Base-by-base conservation (phyloP, 345 rosid genomes). In the Hirschfeldia incana region DNA sequence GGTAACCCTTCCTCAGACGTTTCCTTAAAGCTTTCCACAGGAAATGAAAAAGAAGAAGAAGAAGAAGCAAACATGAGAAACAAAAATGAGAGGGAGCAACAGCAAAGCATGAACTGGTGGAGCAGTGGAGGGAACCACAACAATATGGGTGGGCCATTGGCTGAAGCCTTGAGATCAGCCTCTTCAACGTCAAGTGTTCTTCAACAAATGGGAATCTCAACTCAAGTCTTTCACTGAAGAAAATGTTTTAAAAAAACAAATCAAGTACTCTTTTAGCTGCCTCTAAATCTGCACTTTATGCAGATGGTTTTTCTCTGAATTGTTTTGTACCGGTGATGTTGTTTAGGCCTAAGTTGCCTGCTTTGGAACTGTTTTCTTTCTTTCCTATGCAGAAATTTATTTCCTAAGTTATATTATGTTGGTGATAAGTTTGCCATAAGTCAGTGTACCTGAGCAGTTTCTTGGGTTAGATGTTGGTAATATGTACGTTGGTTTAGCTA, bases 401-500 rank as follows among this genome's bases (percentile, higher is more conserved):
- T 27, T 53, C 26, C 33, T 10, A 26, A 69, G 64, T 15, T 77
- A 49, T 17, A 61, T 55, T 62, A 0, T 70, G 57, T n/a, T 51
- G 17, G 57, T 12, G 87, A 87, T 16, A 74, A 90, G 76, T 13
- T 85, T 84, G 87, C 39, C 82, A 27, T 80, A 81, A 68, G 77
- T 37, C 57, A 65, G 70, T 76, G 70, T 76, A 68, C 62, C 73
- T 57, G 86, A 85, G 27, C 83, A 93, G 73, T 83, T 85, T 44
- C 96, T 90, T 6, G 96, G 96, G 17, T 86, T 95, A 87, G 98
- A 93, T 82, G 92, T 95, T 5, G 97, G 97, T 3, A 91, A 90
- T 72, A 91, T 88, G 82, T 92, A 90, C 71, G 93, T 94, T 21
- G 98, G 97, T 0, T 71, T 93, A 65, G 89, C 98, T 32, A 67